phyloP scores from a whole-genome alignment of 23 red algal species.

The Gracilaria vermiculophylla region DNA sequence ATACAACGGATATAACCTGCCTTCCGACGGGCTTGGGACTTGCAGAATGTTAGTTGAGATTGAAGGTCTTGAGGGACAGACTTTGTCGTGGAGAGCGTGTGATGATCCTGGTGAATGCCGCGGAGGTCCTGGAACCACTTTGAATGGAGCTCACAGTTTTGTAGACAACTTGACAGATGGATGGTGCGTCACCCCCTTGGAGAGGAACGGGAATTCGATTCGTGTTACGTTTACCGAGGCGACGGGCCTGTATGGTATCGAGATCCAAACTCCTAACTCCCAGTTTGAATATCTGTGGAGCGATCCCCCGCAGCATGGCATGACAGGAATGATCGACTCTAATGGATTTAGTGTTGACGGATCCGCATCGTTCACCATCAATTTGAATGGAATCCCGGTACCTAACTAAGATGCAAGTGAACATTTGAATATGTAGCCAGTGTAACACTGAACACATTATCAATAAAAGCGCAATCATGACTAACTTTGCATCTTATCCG shows the following conservation, averaged over 20 bases:
- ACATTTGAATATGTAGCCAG: no score
- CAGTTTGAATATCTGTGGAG: neutral
- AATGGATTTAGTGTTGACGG: constrained; percentile 10
- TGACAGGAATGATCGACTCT: neutral
- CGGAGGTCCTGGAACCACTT: neutral
- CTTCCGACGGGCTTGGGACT: neutral
- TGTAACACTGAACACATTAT: no score
- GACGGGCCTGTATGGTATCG: constrained; percentile 16
- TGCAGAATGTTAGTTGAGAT: neutral
- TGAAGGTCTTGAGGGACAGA: neutral
- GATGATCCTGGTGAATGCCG: constrained; percentile 21
- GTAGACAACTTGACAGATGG: constrained; percentile 9
- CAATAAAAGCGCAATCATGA: no score
- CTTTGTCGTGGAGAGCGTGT: constrained; percentile 9
- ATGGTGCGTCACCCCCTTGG: constrained; percentile 41
- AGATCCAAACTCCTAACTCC: neutral
- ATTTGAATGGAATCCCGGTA: neutral
- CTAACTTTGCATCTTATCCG: no score
- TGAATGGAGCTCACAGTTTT: neutral
- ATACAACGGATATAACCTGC: constrained; percentile 29
- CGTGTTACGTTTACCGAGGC: constrained; percentile 24
- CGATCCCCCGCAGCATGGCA: constrained; percentile 11
- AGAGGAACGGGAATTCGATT: constrained; percentile 14
- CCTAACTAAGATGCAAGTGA: neutral
- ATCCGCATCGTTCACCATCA: constrained; percentile 11